Evolutionary conservation across 1,284 basidiomycete genomes (phyloP), one percentile per base, ranked within the genome.

Genomic region (Tilletia indica): DNA sequence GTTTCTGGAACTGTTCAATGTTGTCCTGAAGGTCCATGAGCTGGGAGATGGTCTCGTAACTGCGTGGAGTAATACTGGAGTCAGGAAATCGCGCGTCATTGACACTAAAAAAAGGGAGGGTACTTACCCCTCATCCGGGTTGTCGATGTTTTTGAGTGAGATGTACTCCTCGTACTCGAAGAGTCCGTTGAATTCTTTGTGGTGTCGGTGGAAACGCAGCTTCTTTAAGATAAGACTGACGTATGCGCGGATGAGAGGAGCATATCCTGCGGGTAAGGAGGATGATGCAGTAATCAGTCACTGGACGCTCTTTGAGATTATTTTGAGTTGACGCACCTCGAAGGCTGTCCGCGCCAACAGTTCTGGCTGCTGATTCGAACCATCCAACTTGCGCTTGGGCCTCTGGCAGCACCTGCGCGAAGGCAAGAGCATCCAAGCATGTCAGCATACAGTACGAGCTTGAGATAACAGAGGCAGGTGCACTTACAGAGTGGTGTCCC

Each of bases 121-220:
- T 47, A 64, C 72, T 66, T 25, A 73, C 68, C 75, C 83, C 68
- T 84, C 83, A 71, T 84, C 82, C 0, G 83, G 83, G 69, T 84
- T 83, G 77, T 84, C 82, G 68, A 84, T 84, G 73, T 83, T 83
- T 70, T 84, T 84, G 73, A 84, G 78, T n/a, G 81, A 82, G 56
- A 84, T 81, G 71, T 84, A 84, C 68, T 84, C 83, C 68, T 84
- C 81, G 67, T 84, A 84, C 56, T 84, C 83, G 68, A 84, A 84
- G 12, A 84, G 76, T 36, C 83, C 83, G 69, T 84, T 84, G 77
- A 84, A 84, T 71, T 84, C 82, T 64, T 80, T 81, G 77, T 84
- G 83, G 68, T 80, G 74, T 39, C 83, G 78, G 72, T 84, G 83
- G 76, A 84, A 84, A 31, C 82, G 78, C 38, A 84, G 80, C 75